Evolutionary conservation across 768 basidiomycete species (phyloP).

Genomic region (Podaxis sp.): DNA sequence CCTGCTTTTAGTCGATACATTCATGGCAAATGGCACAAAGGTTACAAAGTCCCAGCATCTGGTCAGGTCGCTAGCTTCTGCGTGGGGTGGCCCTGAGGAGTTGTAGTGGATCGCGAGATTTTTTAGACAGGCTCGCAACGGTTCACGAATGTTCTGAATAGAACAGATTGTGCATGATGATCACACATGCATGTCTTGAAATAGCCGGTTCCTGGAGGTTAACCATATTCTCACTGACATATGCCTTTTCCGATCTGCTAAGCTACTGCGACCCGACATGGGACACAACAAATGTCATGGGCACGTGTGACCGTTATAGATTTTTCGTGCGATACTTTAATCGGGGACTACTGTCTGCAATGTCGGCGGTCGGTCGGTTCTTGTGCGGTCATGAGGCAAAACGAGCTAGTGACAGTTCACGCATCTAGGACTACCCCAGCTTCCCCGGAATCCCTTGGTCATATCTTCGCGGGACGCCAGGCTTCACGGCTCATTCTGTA

Average conservation of each 20-base stretch:
- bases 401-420: background rate
- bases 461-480: background rate
- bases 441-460: background rate
- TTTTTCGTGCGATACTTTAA: background rate
- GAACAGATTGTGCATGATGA: background rate
- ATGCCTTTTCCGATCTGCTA: background rate
- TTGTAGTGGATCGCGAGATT: too few relatives aligned
- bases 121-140: too few relatives aligned
- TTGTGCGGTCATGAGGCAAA: conserved; percentile 2
- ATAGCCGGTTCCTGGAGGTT: background rate
- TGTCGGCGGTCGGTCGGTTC: background rate
- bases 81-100: background rate
- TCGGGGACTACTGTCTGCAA: background rate
- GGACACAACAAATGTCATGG: background rate
- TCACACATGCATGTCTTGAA: background rate
- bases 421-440: background rate
- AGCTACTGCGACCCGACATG: background rate
- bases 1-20: background rate
- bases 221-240: background rate
- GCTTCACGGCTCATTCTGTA: too few relatives aligned
- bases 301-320: background rate
- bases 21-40: background rate
- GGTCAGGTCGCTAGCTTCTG: background rate
- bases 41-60: too few relatives aligned
- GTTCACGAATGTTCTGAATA: background rate